Conservation (phyloP, 2,329 filamentous ascomycete species). For the Fusarium foetens region DNA sequence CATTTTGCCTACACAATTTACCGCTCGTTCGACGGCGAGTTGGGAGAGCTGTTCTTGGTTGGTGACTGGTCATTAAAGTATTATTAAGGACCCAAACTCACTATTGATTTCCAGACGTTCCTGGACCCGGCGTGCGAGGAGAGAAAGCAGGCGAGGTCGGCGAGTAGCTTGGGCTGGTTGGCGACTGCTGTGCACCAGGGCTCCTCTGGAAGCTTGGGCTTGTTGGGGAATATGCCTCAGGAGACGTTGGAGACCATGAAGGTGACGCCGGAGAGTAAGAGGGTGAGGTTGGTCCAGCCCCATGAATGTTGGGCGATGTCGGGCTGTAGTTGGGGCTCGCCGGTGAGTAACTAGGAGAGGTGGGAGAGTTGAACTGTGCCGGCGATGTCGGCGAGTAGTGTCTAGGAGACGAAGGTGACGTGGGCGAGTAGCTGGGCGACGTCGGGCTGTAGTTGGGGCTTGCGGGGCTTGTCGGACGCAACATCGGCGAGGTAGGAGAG, state of each 20-base stretch:
- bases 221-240: slow-evolving; percentile 70
- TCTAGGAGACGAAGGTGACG: slow-evolving; percentile 65
- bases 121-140: slow-evolving; percentile 58
- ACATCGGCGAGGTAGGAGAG: slow-evolving; percentile 69
- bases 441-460: slow-evolving; percentile 73
- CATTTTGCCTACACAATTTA: background rate
- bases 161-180: slow-evolving; percentile 78
- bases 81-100: slow-evolving; percentile 36
- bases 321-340: slow-evolving; percentile 78
- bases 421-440: slow-evolving; percentile 72
- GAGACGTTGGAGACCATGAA: slow-evolving; percentile 81
- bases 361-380: slow-evolving; percentile 76
- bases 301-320: slow-evolving; percentile 67
- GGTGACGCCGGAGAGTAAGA: slow-evolving; percentile 77
- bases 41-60: slow-evolving; percentile 56
- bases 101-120: slow-evolving; percentile 57
- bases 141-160: slow-evolving; percentile 65
- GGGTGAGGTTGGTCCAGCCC: slow-evolving; percentile 61
- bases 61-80: background rate
- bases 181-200: slow-evolving; percentile 66
- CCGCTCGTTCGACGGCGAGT: slow-evolving; percentile 53
- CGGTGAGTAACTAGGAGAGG: slow-evolving; percentile 77
- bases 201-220: slow-evolving; percentile 69
- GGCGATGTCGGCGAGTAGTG: slow-evolving; percentile 79
- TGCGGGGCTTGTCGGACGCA: slow-evolving; percentile 64